Evolutionary conservation across 371 early-diverging fungal genomes (phyloP).

Genomic region (Mortierella sp.): DNA sequence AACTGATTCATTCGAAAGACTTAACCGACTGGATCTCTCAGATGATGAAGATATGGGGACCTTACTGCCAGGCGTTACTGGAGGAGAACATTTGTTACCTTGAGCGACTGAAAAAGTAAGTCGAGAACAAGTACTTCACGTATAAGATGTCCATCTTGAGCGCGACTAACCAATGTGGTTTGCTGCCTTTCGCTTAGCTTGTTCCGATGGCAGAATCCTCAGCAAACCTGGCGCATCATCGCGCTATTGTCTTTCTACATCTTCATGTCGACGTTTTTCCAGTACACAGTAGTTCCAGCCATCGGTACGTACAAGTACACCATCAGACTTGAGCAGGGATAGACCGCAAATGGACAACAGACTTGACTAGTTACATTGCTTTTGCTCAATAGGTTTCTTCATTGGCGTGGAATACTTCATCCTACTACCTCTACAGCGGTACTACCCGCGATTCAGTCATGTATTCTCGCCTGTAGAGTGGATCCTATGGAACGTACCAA

Average conservation of each 20-base stretch:
- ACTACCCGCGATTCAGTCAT: constrained; percentile 42
- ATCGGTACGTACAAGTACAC: constrained; percentile 21
- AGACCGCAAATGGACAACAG: not conserved
- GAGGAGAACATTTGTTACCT: constrained; percentile 46
- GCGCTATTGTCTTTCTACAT: constrained; percentile 23
- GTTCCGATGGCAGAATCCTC: constrained; percentile 44
- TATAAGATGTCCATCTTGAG: too few relatives aligned
- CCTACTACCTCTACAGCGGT: constrained; percentile 34
- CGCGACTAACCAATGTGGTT: not conserved
- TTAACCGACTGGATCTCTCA: constrained; percentile 50
- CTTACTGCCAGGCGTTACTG: constrained; percentile 37
- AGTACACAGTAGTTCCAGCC: constrained; percentile 31
- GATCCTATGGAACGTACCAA: constrained; percentile 50
- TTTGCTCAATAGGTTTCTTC: constrained; percentile 16
- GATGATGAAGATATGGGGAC: constrained; percentile 51
- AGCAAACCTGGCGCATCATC: constrained; percentile 46
- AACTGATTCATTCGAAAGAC: constrained; percentile 47
- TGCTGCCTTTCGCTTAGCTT: constrained; percentile 14
- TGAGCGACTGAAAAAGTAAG: constrained; percentile 48
- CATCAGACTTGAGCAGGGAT: not conserved
- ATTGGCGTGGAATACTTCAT: constrained; percentile 47
- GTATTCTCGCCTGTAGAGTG: constrained; percentile 49
- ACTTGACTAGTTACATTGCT: not conserved
- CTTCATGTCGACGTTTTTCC: constrained; percentile 29
- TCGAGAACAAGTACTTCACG: too few relatives aligned